Evolutionary conservation across 192 early-diverging fungal species (phyloP).

Genomic region (Chytriomyces sp.): DNA sequence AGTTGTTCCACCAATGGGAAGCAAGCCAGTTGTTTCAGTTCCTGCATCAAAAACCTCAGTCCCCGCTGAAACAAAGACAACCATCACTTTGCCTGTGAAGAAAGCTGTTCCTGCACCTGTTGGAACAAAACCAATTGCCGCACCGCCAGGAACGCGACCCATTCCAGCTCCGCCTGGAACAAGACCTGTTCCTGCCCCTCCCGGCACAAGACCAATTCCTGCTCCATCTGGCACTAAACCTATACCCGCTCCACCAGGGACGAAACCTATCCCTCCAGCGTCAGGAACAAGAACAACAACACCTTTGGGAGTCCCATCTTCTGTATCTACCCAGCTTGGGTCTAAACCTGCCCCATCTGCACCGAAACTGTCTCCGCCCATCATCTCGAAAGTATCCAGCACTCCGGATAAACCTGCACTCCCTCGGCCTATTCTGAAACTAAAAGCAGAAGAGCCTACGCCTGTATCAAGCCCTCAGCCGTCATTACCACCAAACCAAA

Average conservation of each 20-base stretch:
- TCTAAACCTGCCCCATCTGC: not conserved
- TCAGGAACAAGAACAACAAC: too few relatives aligned
- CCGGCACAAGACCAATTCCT: not conserved
- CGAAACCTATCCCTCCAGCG: too few relatives aligned
- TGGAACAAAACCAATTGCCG: not conserved
- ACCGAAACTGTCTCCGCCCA: constrained; percentile 1
- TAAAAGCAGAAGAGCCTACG: constrained; percentile 14
- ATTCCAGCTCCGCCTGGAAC: not conserved
- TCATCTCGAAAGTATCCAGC: not conserved
- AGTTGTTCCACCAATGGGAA: too few relatives aligned
- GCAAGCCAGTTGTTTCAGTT: too few relatives aligned
- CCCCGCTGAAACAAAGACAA: not conserved
- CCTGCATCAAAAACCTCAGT: too few relatives aligned
- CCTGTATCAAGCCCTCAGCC: not conserved
- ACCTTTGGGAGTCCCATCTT: too few relatives aligned
- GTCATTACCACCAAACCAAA: not conserved
- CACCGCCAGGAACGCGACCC: not conserved
- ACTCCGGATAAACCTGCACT: constrained; percentile 1
- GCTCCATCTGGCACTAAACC: not conserved
- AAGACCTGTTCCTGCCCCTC: not conserved
- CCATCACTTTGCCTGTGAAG: not conserved
- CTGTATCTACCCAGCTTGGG: too few relatives aligned
- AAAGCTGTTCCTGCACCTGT: not conserved
- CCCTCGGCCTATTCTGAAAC: constrained; percentile 15
- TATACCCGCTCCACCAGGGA: not conserved